These are phyloP conservation scores for Trifolium subterraneum DNA, from an alignment of 306 rosid genomes.

Conservation along the genomic window DNA sequence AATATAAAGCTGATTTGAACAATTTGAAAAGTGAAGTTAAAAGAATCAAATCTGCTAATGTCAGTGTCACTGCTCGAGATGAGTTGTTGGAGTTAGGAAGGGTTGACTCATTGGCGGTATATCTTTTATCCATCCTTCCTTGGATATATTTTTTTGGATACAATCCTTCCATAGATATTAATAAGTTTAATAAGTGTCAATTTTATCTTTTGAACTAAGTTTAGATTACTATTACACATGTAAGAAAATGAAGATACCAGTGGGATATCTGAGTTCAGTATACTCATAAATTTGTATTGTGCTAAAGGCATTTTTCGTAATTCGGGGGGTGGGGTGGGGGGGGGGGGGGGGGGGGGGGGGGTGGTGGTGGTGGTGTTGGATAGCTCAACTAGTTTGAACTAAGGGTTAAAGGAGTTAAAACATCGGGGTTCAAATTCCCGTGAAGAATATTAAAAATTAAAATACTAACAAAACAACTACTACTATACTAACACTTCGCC, in stretches of 20 bases:
- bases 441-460: background rate
- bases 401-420: background rate
- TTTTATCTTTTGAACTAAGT: background rate
- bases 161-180: slow-evolving; percentile 8
- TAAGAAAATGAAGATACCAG: slow-evolving; percentile 27
- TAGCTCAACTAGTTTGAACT: background rate
- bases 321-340: too few relatives aligned
- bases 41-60: slow-evolving; percentile 48
- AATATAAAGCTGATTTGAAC: slow-evolving; percentile 59
- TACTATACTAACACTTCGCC: background rate
- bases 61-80: slow-evolving; percentile 44
- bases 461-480: background rate
- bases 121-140: slow-evolving; percentile 16
- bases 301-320: slow-evolving; percentile 9
- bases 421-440: background rate
- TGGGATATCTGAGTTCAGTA: slow-evolving; percentile 6
- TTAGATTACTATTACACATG: slow-evolving; percentile 23
- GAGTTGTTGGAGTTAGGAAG: slow-evolving; percentile 59
- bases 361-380: too few relatives aligned
- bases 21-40: slow-evolving; percentile 56
- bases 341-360: too few relatives aligned
- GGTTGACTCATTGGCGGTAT: slow-evolving; percentile 51
- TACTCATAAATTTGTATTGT: slow-evolving; percentile 13
- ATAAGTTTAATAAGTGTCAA: slow-evolving; percentile 21
- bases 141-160: too few relatives aligned